Evolutionary conservation across 2,329 filamentous ascomycete species (phyloP).

Genomic region (Penicillium palitans): DNA sequence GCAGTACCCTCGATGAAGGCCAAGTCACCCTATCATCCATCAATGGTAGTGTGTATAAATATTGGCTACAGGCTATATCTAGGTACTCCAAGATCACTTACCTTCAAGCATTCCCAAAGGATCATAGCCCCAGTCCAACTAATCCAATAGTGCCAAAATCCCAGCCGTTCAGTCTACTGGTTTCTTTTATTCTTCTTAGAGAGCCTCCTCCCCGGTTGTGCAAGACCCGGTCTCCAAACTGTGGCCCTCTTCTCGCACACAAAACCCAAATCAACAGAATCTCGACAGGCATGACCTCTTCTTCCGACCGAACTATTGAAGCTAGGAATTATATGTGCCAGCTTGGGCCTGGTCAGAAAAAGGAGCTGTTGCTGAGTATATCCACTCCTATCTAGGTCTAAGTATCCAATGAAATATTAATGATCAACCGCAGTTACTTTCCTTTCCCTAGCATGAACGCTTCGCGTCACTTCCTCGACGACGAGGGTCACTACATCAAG

Average conservation of each 20-base stretch:
- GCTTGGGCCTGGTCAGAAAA: too few relatives aligned
- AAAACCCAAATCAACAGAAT: not conserved
- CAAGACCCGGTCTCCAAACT: too few relatives aligned
- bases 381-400: too few relatives aligned
- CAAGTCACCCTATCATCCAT: not conserved
- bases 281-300: not conserved
- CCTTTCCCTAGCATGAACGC: not conserved
- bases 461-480: not conserved
- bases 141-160: not conserved
- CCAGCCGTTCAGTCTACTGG: not conserved
- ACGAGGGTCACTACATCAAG: not conserved
- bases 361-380: too few relatives aligned
- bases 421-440: too few relatives aligned
- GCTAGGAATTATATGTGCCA: too few relatives aligned
- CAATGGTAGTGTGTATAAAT: not conserved
- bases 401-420: not conserved
- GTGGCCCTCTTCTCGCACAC: too few relatives aligned
- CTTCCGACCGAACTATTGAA: too few relatives aligned
- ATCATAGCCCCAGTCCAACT: not conserved
- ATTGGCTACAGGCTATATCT: not conserved
- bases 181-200: not conserved
- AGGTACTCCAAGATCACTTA: too few relatives aligned
- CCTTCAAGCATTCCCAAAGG: not conserved
- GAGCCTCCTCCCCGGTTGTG: rapidly evolving
- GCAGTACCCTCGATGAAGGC: not conserved